Conservation (phyloP, 306 rosid genomes). For the Gastrolobium bilobum region DNA sequence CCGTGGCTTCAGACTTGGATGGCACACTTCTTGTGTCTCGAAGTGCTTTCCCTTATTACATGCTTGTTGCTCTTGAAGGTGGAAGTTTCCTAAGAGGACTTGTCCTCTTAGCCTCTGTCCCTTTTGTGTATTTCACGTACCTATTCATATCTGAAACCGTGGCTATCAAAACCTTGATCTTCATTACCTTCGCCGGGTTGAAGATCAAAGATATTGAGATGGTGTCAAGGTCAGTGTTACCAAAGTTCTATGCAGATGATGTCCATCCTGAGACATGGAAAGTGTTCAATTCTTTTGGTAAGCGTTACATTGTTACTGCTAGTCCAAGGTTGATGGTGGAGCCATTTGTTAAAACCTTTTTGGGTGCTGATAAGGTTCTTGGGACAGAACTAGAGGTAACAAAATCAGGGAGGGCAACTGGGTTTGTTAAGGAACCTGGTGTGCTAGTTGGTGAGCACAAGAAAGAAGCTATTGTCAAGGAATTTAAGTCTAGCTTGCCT, state of each 20-base stretch:
- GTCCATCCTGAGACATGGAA: conserved; percentile 80
- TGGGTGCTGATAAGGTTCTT: conserved; percentile 84
- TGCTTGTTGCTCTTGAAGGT: conserved; percentile 93
- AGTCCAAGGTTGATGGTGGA: conserved; percentile 89
- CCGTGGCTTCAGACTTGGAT: conserved; percentile 84
- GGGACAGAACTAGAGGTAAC: conserved; percentile 77
- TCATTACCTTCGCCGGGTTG: conserved; percentile 71
- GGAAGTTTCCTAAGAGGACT: conserved; percentile 80
- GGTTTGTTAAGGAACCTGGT: conserved; percentile 82
- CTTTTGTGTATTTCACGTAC: conserved; percentile 74
- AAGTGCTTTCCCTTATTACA: conserved; percentile 86
- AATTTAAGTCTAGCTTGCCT: conserved; percentile 69
- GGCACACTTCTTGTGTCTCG: conserved; percentile 81
- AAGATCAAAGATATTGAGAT: conserved; percentile 72
- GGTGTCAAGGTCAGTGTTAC: conserved; percentile 79
- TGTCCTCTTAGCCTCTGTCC: conserved; percentile 63
- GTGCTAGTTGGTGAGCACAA: conserved; percentile 81
- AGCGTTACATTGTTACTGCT: conserved; percentile 76
- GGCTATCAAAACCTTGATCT: conserved; percentile 70
- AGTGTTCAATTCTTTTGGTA: conserved; percentile 87
- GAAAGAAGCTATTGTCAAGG: conserved; percentile 66
- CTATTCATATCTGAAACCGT: conserved; percentile 68
- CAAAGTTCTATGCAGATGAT: conserved; percentile 82
- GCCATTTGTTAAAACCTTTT: conserved; percentile 69
- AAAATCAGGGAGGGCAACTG: conserved; percentile 75